These are phyloP conservation scores for Monotropa hypopitys DNA, from an alignment of 179 eudicot genomes.

Conservation along the genomic window DNA sequence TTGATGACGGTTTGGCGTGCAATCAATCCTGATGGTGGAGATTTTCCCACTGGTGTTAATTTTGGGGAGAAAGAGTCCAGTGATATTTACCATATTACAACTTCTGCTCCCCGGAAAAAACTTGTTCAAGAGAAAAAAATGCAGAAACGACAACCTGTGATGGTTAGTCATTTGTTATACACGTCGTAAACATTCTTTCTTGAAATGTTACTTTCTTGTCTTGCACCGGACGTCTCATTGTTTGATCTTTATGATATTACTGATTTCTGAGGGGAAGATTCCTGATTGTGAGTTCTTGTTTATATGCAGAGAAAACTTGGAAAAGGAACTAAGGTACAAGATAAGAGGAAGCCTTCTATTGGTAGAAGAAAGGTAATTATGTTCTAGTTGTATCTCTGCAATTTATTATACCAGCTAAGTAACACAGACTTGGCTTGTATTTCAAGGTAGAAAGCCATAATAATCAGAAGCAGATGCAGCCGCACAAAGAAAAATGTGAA, in stretches of 20 bases:
- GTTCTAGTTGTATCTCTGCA: background rate
- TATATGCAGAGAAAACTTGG: slow-evolving; percentile 31
- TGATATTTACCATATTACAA: slow-evolving; percentile 2
- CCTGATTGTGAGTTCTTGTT: slow-evolving; percentile 7
- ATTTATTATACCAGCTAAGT: slow-evolving; percentile 1
- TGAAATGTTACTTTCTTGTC: slow-evolving; percentile 5
- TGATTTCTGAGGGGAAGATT: background rate
- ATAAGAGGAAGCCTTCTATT: slow-evolving; percentile 40
- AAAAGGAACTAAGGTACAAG: slow-evolving; percentile 31
- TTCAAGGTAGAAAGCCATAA: slow-evolving; percentile 36
- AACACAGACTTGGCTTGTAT: slow-evolving; percentile 7
- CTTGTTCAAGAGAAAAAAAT: slow-evolving; percentile 25
- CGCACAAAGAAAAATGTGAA: slow-evolving; percentile 45
- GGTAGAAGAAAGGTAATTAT: slow-evolving; percentile 43
- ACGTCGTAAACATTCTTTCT: background rate
- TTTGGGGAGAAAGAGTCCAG: slow-evolving; percentile 14
- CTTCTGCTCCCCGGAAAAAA: slow-evolving; percentile 13
- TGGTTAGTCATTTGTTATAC: slow-evolving; percentile 32
- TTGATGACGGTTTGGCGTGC: slow-evolving; percentile 52
- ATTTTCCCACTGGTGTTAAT: slow-evolving; percentile 21
- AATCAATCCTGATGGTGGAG: slow-evolving; percentile 26
- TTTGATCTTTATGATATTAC: background rate
- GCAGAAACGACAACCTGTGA: slow-evolving; percentile 31
- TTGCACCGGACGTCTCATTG: background rate
- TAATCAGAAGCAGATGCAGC: slow-evolving; percentile 32